Conservation (phyloP, 441 rosid species). For the Croton laevigatus region DNA sequence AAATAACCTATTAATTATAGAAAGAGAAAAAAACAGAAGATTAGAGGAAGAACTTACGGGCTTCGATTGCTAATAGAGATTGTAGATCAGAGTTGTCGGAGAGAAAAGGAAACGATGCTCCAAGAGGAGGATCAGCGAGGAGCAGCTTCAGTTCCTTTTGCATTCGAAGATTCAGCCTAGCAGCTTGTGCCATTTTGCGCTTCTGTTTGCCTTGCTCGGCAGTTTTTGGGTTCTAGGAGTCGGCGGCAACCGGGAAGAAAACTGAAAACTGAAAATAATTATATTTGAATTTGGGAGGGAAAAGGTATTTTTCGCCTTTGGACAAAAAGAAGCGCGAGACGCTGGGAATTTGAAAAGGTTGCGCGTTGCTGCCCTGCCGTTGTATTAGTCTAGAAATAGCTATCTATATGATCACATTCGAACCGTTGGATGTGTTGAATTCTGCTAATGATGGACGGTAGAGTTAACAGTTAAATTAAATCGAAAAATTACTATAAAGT, state of each 20-base stretch:
- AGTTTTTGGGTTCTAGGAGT: background rate
- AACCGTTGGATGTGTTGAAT: background rate
- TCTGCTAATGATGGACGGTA: too few relatives aligned
- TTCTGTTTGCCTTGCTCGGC: conserved; percentile 2
- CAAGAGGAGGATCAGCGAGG: conserved; percentile 74
- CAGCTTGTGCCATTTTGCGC: conserved; percentile 67
- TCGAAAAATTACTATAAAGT: too few relatives aligned
- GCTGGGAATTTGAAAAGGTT: background rate
- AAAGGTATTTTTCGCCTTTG: background rate
- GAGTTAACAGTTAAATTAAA: too few relatives aligned
- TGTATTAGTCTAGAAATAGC: background rate
- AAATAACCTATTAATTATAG: background rate
- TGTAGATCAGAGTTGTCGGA: conserved; percentile 43
- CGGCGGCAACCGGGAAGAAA: background rate
- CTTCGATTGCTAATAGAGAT: conserved; percentile 55
- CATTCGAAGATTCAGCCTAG: conserved; percentile 67
- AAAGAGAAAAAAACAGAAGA: too few relatives aligned
- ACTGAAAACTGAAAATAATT: background rate
- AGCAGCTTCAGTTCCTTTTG: conserved; percentile 85
- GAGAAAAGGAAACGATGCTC: conserved; percentile 63
- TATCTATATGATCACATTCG: background rate
- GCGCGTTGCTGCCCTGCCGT: background rate
- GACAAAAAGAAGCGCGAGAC: background rate
- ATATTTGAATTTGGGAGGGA: conserved; percentile 6
- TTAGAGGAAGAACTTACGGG: conserved; percentile 38